Evolutionary conservation across 257 asterid species (phyloP).

Genomic region (Solanum piurae): DNA sequence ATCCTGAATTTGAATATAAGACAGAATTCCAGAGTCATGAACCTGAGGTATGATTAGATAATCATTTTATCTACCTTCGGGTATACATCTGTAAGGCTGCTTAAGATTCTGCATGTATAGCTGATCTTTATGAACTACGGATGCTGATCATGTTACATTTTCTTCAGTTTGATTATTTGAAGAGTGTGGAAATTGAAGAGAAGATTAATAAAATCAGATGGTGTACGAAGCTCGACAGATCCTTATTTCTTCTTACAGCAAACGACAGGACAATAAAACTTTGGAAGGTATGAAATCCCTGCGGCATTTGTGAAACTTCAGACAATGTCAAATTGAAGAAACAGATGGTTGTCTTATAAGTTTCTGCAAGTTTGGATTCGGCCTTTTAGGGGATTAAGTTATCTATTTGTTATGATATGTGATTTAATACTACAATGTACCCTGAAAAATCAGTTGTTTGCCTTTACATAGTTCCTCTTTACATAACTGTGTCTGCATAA

Average conservation of each 20-base stretch:
- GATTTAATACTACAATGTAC: neutral
- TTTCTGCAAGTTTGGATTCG: neutral
- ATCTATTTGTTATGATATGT: neutral
- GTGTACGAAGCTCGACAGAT: constrained; percentile 47
- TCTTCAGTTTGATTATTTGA: constrained; percentile 72
- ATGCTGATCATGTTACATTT: constrained; percentile 15
- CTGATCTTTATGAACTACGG: neutral
- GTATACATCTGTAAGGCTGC: neutral
- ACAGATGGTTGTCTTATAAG: neutral
- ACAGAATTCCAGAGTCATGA: constrained; percentile 94
- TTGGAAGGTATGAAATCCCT: constrained; percentile 59
- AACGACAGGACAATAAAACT: constrained; percentile 76
- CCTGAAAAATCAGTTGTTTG: neutral
- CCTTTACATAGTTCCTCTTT: neutral
- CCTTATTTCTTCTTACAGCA: constrained; percentile 54
- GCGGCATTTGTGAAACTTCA: neutral
- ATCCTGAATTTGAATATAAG: constrained; percentile 54
- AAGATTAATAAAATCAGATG: constrained; percentile 60
- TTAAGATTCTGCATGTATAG: neutral
- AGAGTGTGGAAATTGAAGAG: constrained; percentile 84
- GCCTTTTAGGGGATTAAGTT: neutral
- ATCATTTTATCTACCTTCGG: neutral
- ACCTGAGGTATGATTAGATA: constrained; percentile 48
- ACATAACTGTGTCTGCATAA: neutral
- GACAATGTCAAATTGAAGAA: neutral